A percentile compares a stretch with the other conserved stretches of the same genome.
Evolutionary conservation across 2,329 filamentous ascomycete species (phyloP).

Genomic region (Eurotiales sp.): DNA sequence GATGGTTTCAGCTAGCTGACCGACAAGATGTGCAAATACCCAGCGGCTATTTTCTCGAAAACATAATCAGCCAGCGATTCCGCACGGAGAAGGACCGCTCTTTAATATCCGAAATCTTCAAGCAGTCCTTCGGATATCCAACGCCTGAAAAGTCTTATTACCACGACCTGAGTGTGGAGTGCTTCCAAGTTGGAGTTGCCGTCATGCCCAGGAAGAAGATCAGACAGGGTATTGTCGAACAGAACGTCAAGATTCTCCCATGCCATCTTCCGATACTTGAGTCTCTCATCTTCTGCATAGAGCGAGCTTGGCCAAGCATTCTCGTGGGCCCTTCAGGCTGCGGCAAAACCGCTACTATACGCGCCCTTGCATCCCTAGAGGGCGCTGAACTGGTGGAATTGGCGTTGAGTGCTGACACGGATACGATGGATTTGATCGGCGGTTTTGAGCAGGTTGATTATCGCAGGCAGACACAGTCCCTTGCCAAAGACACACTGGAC

Average conservation of each 20-base stretch:
- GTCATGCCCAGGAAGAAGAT: conserved; percentile 58
- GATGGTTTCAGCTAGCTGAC: conserved; percentile 75
- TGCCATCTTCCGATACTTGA: conserved; percentile 67
- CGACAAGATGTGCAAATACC: conserved; percentile 59
- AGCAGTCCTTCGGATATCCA: conserved; percentile 55
- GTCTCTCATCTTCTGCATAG: conserved; percentile 79
- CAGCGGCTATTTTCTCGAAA: conserved; percentile 71
- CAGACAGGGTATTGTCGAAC: conserved; percentile 32
- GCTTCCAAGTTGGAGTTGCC: conserved; percentile 78
- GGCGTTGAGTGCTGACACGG: conserved; percentile 88
- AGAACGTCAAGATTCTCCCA: conserved; percentile 33
- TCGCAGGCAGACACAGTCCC: conserved; percentile 64
- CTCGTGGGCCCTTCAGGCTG: conserved; percentile 79
- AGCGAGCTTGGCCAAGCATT: conserved; percentile 84
- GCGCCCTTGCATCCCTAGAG: conserved; percentile 72
- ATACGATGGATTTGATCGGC: conserved; percentile 94
- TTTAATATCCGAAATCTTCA: conserved; percentile 64
- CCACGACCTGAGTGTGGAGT: conserved; percentile 62
- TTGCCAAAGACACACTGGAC: conserved; percentile 51
- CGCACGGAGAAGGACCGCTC: conserved; percentile 65
- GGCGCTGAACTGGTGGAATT: conserved; percentile 77
- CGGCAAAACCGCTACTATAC: conserved; percentile 79
- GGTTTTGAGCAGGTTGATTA: conserved; percentile 94
- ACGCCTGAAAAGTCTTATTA: conserved; percentile 60
- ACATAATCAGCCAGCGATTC: conserved; percentile 85